Evolutionary conservation across 129 eudicot genomes (phyloP).

Genomic region (Saposhnikovia divaricata): DNA sequence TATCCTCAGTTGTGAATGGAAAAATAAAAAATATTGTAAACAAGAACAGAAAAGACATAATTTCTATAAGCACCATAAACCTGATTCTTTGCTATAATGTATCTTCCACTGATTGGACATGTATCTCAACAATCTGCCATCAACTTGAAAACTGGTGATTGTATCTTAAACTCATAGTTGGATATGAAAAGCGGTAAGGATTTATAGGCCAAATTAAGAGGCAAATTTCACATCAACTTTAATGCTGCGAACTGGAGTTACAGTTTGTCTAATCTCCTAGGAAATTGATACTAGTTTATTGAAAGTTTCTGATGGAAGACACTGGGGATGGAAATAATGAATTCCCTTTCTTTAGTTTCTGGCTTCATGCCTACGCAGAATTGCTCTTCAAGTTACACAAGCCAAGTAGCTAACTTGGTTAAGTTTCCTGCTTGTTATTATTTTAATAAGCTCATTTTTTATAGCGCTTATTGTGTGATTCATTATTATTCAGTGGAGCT

Average conservation of each 20-base stretch:
- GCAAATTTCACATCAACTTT: not conserved
- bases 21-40: not conserved
- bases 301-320: not conserved
- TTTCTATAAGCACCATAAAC: not conserved
- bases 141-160: not conserved
- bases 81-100: not conserved
- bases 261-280: not conserved
- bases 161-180: not conserved
- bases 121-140: not conserved
- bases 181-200: not conserved
- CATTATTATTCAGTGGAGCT: constrained; percentile 15
- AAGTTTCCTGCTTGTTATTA: not conserved
- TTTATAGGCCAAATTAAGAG: not conserved
- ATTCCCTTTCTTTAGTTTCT: not conserved
- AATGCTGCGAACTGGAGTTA: not conserved
- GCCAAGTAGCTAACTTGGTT: not conserved
- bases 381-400: not conserved
- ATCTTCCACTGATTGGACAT: not conserved
- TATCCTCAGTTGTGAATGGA: not conserved
- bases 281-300: not conserved
- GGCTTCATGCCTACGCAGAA: not conserved
- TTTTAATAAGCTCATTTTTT: not conserved
- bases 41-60: not conserved
- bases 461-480: not conserved
- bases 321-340: not conserved